Evolutionary conservation across 208 protist genomes (phyloP), one percentile per base, ranked within the genome.

Genomic region (Naegleria lovaniensis): DNA sequence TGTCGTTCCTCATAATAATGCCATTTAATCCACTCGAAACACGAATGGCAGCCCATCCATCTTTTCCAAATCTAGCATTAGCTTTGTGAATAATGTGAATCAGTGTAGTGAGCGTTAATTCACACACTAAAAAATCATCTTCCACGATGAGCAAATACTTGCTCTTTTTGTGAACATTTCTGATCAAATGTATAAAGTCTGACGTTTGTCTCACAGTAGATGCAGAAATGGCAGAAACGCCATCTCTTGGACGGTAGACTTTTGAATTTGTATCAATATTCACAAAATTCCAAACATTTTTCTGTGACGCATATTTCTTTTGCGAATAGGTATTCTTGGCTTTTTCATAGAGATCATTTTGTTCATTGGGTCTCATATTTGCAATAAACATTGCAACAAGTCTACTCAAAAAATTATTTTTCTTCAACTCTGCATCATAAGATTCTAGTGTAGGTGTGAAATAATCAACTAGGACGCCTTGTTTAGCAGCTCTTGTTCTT

Each of bases 51-150:
- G 43, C n/a, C 91, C 91, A 93, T 25, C 59, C 55, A 40, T 75
- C 25, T 15, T 19, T 29, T 67, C 38, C 40, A 19, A 43, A 86
- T 48, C 84, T 25, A 83, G 7, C 39, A 33, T 41, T 90, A 1
- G 91, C 52, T 67, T 93, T 92, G 9, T 59, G 4, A 22, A 93
- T 91, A 6, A 92, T 83, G 55, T 93, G 91, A 25, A 92, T n/a
- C 0, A 93, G 29, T 25, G 91, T 83, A 9, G 25, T 51, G 51
- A 93, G 19, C 2, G 11, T 25, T 16, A 88, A 38, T 33, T 19
- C 19, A 83, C 92, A 93, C 0, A 93, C 11, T 2, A 91, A 5
- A 48, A 93, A 93, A 67, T 93, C 92, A 88, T 93, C 92, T 90
- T 93, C 92, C 59, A 75, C 89, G 22, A 93, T 59, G 2, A 93